Percentiles rank a stretch among this genome's conserved stretches.
phyloP scores from a whole-genome alignment of 257 asterid genomes.

The Lavandula angustifolia region DNA sequence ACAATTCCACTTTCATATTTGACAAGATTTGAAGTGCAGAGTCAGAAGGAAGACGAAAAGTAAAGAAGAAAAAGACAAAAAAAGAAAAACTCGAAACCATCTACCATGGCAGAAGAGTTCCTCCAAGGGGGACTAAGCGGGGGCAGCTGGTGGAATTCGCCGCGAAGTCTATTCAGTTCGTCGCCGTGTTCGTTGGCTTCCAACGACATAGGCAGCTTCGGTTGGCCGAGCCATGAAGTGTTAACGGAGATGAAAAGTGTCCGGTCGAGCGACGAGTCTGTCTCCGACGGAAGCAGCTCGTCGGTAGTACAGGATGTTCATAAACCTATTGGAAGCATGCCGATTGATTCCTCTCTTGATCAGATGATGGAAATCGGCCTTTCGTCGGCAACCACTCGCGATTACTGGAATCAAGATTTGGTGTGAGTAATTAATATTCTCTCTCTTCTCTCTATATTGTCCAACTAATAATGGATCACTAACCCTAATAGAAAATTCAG shows the following conservation, averaged over 20 bases:
- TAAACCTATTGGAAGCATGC: slow-evolving; percentile 25
- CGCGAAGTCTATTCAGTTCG: slow-evolving; percentile 51
- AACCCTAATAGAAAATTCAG: slow-evolving; percentile 28
- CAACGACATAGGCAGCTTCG: slow-evolving; percentile 28
- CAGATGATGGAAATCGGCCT: slow-evolving; percentile 17
- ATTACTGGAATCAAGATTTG: slow-evolving; percentile 50
- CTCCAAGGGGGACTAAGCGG: slow-evolving; percentile 59
- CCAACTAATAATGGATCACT: slow-evolving; percentile 7
- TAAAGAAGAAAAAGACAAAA: neutral
- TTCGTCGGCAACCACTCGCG: slow-evolving; percentile 31
- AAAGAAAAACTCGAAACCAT: neutral
- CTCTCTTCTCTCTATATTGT: neutral
- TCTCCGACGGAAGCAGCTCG: slow-evolving; percentile 50
- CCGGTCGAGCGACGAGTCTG: slow-evolving; percentile 48
- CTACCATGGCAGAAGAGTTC: slow-evolving; percentile 60
- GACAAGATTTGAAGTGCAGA: slow-evolving; percentile 18
- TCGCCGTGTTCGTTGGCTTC: slow-evolving; percentile 52
- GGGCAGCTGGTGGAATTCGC: slow-evolving; percentile 65
- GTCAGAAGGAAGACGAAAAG: neutral
- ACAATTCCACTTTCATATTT: slow-evolving; percentile 40
- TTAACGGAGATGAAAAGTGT: slow-evolving; percentile 39
- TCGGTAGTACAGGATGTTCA: slow-evolving; percentile 25
- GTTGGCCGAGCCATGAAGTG: slow-evolving; percentile 42
- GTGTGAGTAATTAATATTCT: slow-evolving; percentile 46
- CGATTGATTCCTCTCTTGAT: neutral